phyloP scores from a whole-genome alignment of 768 basidiomycete genomes.

The Naematelia encephala region DNA sequence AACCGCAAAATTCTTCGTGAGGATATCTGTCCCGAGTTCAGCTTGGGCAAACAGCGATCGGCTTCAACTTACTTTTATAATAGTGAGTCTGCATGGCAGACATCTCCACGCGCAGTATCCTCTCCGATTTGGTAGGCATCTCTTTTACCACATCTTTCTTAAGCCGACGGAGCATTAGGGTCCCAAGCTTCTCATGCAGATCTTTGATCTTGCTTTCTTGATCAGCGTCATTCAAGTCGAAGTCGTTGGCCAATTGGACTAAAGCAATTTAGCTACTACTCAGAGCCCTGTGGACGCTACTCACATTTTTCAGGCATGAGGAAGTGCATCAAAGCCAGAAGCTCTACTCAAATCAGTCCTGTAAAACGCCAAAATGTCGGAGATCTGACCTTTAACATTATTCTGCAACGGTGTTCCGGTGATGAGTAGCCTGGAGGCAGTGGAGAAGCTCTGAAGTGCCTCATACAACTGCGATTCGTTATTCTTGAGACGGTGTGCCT shows the following conservation, averaged over 20 bases:
- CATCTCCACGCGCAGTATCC: slow-evolving; percentile 97
- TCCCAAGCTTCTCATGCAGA: slow-evolving; percentile 85
- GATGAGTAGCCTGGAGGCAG: slow-evolving; percentile 89
- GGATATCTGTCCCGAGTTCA: slow-evolving; percentile 18
- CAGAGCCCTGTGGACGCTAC: slow-evolving; percentile 33
- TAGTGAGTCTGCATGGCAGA: slow-evolving; percentile 92
- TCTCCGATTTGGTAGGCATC: slow-evolving; percentile 95
- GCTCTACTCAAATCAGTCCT: slow-evolving; percentile 57
- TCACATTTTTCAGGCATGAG: slow-evolving; percentile 96
- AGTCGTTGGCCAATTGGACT: slow-evolving; percentile 92
- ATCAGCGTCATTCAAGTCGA: slow-evolving; percentile 87
- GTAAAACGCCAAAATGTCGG: not conserved
- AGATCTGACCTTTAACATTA: slow-evolving; percentile 81
- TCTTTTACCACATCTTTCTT: slow-evolving; percentile 96
- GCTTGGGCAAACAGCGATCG: not conserved
- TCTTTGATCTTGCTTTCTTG: slow-evolving; percentile 87
- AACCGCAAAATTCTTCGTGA: slow-evolving; percentile 78
- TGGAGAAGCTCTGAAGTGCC: slow-evolving; percentile 80
- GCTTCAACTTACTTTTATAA: slow-evolving; percentile 66
- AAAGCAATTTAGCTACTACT: not conserved
- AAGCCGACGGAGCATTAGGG: slow-evolving; percentile 87
- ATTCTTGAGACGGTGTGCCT: slow-evolving; percentile 98
- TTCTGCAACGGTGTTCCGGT: slow-evolving; percentile 98
- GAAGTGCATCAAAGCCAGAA: slow-evolving; percentile 97
- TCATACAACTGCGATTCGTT: slow-evolving; percentile 96